Conservation (phyloP, 768 basidiomycete species). For the Mycena indigotica region DNA sequence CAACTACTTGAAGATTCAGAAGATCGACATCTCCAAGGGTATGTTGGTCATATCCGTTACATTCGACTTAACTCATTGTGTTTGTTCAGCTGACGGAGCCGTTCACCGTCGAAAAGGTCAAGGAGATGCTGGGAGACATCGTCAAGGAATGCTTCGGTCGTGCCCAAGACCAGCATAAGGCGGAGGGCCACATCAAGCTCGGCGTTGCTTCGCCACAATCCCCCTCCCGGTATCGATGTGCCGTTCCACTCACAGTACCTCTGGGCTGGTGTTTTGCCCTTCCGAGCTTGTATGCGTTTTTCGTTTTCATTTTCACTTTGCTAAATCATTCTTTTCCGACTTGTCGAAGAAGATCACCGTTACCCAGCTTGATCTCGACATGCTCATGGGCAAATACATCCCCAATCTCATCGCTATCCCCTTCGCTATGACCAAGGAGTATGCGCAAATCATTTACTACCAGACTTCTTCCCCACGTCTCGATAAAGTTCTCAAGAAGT, state of each 20-base stretch:
- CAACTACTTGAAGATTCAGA: constrained; percentile 95
- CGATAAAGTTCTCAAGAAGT: too few relatives aligned
- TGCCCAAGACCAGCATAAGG: constrained; percentile 72
- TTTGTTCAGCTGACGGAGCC: constrained; percentile 74
- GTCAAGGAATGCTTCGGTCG: too few relatives aligned
- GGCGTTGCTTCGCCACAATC: constrained; percentile 95
- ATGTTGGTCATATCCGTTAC: not conserved
- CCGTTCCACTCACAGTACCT: constrained; percentile 99
- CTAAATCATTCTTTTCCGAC: constrained; percentile 46
- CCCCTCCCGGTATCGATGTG: constrained; percentile 95
- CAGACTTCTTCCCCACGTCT: constrained; percentile 95
- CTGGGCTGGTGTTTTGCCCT: constrained; percentile 97
- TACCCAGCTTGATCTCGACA: constrained; percentile 93
- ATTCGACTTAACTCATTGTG: constrained; percentile 9
- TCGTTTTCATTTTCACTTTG: constrained; percentile 3
- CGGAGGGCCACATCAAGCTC: constrained; percentile 87
- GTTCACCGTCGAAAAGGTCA: too few relatives aligned
- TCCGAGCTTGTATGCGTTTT: constrained; percentile 84
- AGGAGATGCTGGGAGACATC: constrained; percentile 93
- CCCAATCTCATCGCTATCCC: too few relatives aligned
- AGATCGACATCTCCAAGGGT: constrained; percentile 89
- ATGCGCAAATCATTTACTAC: constrained; percentile 93
- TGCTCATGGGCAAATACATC: constrained; percentile 95
- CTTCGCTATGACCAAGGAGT: constrained; percentile 80
- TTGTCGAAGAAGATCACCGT: constrained; percentile 98